Conservation (phyloP, 2,329 filamentous ascomycete species). For the Colletotrichum lentis region DNA sequence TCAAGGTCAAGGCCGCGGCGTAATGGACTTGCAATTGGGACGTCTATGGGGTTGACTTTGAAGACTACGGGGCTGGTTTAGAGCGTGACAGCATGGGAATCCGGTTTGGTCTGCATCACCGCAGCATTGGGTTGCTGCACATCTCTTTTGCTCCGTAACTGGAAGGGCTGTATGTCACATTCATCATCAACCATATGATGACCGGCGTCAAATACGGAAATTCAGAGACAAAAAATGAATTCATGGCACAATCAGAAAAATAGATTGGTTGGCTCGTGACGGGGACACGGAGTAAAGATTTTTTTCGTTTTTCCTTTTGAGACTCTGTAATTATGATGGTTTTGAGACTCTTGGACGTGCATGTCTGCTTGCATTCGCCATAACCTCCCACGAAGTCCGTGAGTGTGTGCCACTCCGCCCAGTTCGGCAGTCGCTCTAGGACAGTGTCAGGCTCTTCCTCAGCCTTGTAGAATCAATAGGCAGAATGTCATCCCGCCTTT, state of each 20-base stretch:
- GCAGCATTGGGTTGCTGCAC: constrained; percentile 65
- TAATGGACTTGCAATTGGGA: constrained; percentile 55
- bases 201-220: constrained; percentile 73
- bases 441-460: constrained; percentile 5
- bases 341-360: constrained; percentile 10
- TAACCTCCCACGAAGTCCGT: neutral
- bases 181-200: constrained; percentile 60
- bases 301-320: constrained; percentile 28
- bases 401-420: neutral
- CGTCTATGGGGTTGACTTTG: constrained; percentile 37
- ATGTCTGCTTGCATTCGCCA: neutral
- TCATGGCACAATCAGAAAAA: constrained; percentile 42
- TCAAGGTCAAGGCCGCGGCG: constrained; percentile 87
- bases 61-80: constrained; percentile 39
- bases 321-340: constrained; percentile 29
- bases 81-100: constrained; percentile 45
- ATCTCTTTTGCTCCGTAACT: constrained; percentile 64
- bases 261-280: constrained; percentile 38
- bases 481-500: constrained; percentile 7
- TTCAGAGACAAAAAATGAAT: constrained; percentile 58
- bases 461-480: constrained; percentile 10
- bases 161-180: constrained; percentile 73
- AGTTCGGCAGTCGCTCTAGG: neutral
- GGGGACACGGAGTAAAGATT: constrained; percentile 38
- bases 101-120: constrained; percentile 55